Evolutionary conservation across 208 protist species (phyloP), one percentile per base, ranked within the genome.

Genomic region (Tritrichomonas foetus): DNA sequence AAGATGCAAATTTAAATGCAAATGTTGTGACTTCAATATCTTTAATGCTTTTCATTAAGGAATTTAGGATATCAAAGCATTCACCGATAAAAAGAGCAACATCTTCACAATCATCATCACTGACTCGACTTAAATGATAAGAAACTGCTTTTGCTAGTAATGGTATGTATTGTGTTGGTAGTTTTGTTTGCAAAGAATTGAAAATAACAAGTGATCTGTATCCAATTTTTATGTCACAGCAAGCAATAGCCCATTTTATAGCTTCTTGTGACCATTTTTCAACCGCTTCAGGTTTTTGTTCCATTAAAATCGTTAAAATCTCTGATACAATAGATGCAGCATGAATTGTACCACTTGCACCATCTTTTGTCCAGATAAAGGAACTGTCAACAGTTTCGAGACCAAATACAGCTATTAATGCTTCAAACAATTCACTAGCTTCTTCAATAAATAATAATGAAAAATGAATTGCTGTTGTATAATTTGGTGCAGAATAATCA

Each of bases 231-330:
- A 89, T 16, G 13, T 44, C 25, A n/a, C 27, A 53, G 30, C 78
- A 89, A 50, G n/a, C 25, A 44, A 49, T 39, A 44, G 41, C 78
- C 78, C 78, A 89, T n/a, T 39, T 25, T 2, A 89, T 89, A 16
- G 78, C 78, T 89, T 89, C 78, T 8, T 39, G 20, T 27, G 41
- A 57, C 78, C 78, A 89, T 89, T 89, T 89, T 11, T 89, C 78
- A 33, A 89, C 33, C 39, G 47, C 78, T 22, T 20, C 78, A 14
- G 25, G 25, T n/a, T 89, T 57, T n/a, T 89, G 41, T 89, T 89
- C 78, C 0, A 22, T 61, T 39, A 89, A 89, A 9, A 44, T 47
- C 39, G 14, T 20, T n/a, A 36, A 41, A n/a, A 89, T 89, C 16
- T 53, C 27, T 5, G 41, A 39, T 39, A 49, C 78, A n/a, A 89